A percentile compares a stretch with the other conserved stretches of the same genome.
These are phyloP conservation scores for Acacia acuminata DNA, from an alignment of 306 rosid species.

Conservation along the genomic window DNA sequence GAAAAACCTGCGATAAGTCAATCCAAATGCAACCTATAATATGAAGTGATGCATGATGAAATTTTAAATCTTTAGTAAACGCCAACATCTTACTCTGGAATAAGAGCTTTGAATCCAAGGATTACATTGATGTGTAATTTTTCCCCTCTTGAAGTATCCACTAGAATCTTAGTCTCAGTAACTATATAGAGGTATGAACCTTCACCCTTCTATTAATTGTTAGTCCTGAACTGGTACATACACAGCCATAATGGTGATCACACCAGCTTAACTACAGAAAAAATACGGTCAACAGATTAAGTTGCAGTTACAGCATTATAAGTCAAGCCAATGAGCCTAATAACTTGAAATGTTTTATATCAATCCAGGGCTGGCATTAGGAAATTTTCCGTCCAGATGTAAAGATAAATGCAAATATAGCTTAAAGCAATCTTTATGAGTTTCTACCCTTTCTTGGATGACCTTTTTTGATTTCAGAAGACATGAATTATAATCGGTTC, in stretches of 20 bases:
- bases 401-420: too few species aligned
- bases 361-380: slow-evolving; percentile 1
- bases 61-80: neutral
- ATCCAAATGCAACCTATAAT: slow-evolving; percentile 10
- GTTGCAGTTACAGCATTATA: neutral
- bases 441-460: too few species aligned
- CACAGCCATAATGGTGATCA: slow-evolving; percentile 8
- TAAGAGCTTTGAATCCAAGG: slow-evolving; percentile 62
- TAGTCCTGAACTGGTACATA: slow-evolving; percentile 14
- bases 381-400: too few species aligned
- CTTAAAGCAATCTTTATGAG: too few species aligned
- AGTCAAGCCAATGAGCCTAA: neutral
- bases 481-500: too few species aligned
- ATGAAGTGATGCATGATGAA: neutral
- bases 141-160: slow-evolving; percentile 91
- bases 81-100: slow-evolving; percentile 69
- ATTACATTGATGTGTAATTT: slow-evolving; percentile 71
- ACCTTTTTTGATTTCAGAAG: too few species aligned
- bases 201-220: slow-evolving; percentile 5
- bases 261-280: slow-evolving; percentile 16
- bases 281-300: slow-evolving; percentile 4
- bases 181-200: slow-evolving; percentile 64
- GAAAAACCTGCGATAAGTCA: slow-evolving; percentile 4
- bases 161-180: slow-evolving; percentile 78
- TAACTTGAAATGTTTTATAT: slow-evolving; percentile 5